Percentiles rank a stretch among this genome's conserved stretches.
Evolutionary conservation across 208 protist species (phyloP).

Genomic region (Balamuthia mandrillaris): DNA sequence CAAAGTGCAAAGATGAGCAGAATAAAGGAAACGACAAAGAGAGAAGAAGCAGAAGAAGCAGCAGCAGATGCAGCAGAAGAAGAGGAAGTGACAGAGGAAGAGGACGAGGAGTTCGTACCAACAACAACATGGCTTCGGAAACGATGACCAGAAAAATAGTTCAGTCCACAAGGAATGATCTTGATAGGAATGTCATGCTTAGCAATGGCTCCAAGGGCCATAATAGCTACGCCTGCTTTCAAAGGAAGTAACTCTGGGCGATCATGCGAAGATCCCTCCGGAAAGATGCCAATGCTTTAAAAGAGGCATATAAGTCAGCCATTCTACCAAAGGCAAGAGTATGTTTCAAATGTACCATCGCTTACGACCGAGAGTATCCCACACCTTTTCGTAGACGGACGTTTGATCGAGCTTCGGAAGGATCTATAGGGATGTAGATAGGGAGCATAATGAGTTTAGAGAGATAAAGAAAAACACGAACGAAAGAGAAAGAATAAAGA

Average conservation of each 20-base stretch:
- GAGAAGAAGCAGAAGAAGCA: too few species aligned
- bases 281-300: constrained; percentile 15
- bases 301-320: background rate
- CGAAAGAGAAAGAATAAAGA: background rate
- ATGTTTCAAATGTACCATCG: background rate
- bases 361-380: background rate
- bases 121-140: background rate
- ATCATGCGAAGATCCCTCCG: constrained; percentile 22
- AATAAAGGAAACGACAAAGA: too few species aligned
- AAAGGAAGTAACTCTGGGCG: background rate
- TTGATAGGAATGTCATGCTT: background rate
- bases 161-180: constrained; percentile 23
- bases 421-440: background rate
- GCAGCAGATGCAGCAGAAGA: too few species aligned
- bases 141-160: constrained; percentile 8
- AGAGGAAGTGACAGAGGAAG: too few species aligned
- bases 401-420: background rate
- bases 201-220: background rate
- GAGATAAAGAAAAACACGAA: too few species aligned
- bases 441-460: too few species aligned
- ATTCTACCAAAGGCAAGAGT: background rate
- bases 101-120: background rate
- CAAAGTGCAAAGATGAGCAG: background rate
- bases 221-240: constrained; percentile 18
- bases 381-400: background rate